These are phyloP conservation scores for Botrytis pseudocinerea DNA, from an alignment of 2,329 filamentous ascomycete genomes.

Conservation along the genomic window DNA sequence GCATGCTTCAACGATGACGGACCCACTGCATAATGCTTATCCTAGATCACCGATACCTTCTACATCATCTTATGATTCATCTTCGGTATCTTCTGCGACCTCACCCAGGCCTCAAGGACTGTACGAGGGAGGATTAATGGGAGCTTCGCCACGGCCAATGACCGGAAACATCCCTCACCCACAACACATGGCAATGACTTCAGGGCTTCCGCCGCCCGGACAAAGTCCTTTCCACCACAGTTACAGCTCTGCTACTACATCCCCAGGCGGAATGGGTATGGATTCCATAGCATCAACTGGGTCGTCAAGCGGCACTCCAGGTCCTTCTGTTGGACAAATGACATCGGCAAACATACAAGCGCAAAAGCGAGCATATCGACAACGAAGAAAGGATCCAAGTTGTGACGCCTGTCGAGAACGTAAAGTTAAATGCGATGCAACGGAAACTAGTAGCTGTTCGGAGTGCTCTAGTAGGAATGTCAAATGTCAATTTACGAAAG, in stretches of 20 bases:
- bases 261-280: conserved; percentile 48
- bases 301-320: conserved; percentile 57
- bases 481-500: conserved; percentile 98
- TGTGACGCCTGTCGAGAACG: conserved; percentile 94
- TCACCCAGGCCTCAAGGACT: conserved; percentile 57
- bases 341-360: conserved; percentile 58
- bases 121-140: conserved; percentile 55
- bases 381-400: conserved; percentile 91
- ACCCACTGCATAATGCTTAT: conserved; percentile 57
- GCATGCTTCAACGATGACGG: conserved; percentile 49
- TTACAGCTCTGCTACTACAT: conserved; percentile 37
- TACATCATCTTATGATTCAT: conserved; percentile 63
- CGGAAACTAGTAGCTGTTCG: conserved; percentile 92
- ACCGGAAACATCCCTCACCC: conserved; percentile 47
- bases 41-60: conserved; percentile 62
- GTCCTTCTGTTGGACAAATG: conserved; percentile 43
- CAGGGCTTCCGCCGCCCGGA: conserved; percentile 46
- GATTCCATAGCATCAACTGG: conserved; percentile 62
- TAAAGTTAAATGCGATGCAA: conserved; percentile 90
- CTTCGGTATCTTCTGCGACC: conserved; percentile 61
- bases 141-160: conserved; percentile 52
- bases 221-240: conserved; percentile 38
- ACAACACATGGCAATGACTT: conserved; percentile 55
- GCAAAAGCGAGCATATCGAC: conserved; percentile 91
- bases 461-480: conserved; percentile 96